A percentile compares a stretch with the other conserved stretches of the same genome.
Evolutionary conservation across 208 protist genomes (phyloP).

Genomic region (Trypanosoma rangeli): DNA sequence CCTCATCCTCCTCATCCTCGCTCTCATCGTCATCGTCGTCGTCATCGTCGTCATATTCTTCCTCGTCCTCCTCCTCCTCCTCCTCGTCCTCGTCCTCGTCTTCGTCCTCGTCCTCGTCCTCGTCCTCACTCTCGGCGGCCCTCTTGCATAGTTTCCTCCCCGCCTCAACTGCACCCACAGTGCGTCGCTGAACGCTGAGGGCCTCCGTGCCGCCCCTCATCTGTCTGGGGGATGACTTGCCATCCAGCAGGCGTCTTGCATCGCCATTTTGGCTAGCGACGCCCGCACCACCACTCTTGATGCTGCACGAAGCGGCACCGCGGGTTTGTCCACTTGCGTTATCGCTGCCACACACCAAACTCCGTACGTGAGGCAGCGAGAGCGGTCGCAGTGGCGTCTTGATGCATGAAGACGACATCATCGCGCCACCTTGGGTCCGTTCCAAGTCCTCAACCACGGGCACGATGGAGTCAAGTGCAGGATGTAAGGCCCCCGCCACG

Average conservation of each 20-base stretch:
- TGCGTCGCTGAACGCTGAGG: background rate
- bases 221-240: no score
- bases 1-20: conserved; percentile 28
- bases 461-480: background rate
- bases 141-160: background rate
- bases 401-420: background rate
- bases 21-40: conserved; percentile 17
- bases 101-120: conserved; percentile 18
- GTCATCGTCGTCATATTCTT: conserved; percentile 12
- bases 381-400: background rate
- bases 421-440: background rate
- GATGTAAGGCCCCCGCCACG: background rate
- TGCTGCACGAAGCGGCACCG: no score
- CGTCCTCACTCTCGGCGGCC: background rate
- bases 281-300: background rate
- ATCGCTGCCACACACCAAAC: background rate
- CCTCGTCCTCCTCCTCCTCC: conserved; percentile 22
- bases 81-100: conserved; percentile 18
- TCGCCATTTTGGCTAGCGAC: background rate
- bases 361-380: background rate
- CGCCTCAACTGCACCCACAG: background rate
- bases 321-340: background rate
- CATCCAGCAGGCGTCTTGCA: background rate
- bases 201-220: background rate
- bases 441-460: conserved; percentile 21